Base-by-base conservation (phyloP, 192 early-diverging fungal species). In the Umbelopsis vinacea region DNA sequence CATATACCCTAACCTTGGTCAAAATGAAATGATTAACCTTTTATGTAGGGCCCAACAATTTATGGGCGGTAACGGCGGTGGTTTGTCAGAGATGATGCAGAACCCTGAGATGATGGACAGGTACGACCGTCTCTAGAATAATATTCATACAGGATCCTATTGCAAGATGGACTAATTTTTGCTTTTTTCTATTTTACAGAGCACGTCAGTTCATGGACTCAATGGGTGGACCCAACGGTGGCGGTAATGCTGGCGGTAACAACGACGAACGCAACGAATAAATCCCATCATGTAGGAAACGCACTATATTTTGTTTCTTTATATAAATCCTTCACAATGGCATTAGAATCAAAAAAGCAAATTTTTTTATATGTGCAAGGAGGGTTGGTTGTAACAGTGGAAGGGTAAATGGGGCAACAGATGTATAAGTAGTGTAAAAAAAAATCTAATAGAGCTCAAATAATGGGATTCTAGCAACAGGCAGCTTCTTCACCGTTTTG, bases 21-120 rank as follows among this genome's bases (percentile, higher is more conserved):
- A n/a, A n/a, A n/a, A n/a, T n/a, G n/a, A n/a, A n/a, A 55, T 71
- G 68, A 35, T 73, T 17, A 21, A 17, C 43, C 40, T 71, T 67
- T 52, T 75, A 26, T 35, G 33, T 70, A 90, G 89, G 91, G 92
- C 93, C 24, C 88, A 90, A 70, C 84, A 88, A 50, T 86, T 95
- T 83, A 95, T 95, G 93, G 47, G 82, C 67, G 79, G 86, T 73
- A 90, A 91, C 12, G 84, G 79, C 15, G 83, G 86, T 50, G 71
- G 84, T 72, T 66, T 89, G 38, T 69, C 77, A 15, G 85, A 87
- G 52, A 74, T 93, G 82, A 88, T 95, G 91, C 89, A 79, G 47
- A 86, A 95, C 80, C 93, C 93, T n/a, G 82, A 87, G 52, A 70
- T 87, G 57, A 80, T 83, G 85, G 84, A 86, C 67, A 69, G 72